Evolutionary conservation across 768 basidiomycete species (phyloP), one percentile per base, ranked within the genome.

Genomic region (Glaciozyma martinii): DNA sequence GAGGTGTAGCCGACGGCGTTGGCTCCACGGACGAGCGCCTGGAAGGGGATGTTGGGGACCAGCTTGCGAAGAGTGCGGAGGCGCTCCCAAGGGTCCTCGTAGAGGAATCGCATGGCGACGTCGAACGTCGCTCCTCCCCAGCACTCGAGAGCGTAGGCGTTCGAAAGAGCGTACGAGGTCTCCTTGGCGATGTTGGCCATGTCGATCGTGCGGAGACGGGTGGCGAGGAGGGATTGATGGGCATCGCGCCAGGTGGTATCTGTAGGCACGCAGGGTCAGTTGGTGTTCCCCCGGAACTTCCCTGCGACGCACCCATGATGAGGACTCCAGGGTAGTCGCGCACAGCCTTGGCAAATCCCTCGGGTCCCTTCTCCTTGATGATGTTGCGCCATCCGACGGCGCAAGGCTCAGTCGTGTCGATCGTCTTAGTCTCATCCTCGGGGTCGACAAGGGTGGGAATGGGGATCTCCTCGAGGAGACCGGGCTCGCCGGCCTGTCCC

Each of bases 41-140:
- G 94, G 78, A 99, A 84, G 19, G 95, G 95, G 75, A 99, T 94
- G 77, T 99, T 99, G 63, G 95, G 95, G 3, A 99, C 95, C 65
- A 98, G 81, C 78, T 91, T 90, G 69, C 95, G 85, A 63, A 99
- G 83, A 21, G 87, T 86, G 69, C 95, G 86, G 78, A 99, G 79
- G 71, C 95, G 86, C 76, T 98, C 95, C 95, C 95, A 99, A 71
- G 95, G 95, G 78, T 99, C 95, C 77, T 99, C 95, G 76, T 99
- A 98, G 76, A 99, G 78, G 86, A 99, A 98, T 54, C 94, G 87
- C 92, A 97, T 95, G 29, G 94, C 89, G 58, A 99, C 94, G 77
- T 98, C 94, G 75, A 99, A 99, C 3, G 95, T 98, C 44, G 94
- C 93, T 23, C 73, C 73, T 74, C 95, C 95, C 95, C 95, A 99